Conservation (phyloP, 2,329 filamentous ascomycete species). For the Stromatinia cepivora region DNA sequence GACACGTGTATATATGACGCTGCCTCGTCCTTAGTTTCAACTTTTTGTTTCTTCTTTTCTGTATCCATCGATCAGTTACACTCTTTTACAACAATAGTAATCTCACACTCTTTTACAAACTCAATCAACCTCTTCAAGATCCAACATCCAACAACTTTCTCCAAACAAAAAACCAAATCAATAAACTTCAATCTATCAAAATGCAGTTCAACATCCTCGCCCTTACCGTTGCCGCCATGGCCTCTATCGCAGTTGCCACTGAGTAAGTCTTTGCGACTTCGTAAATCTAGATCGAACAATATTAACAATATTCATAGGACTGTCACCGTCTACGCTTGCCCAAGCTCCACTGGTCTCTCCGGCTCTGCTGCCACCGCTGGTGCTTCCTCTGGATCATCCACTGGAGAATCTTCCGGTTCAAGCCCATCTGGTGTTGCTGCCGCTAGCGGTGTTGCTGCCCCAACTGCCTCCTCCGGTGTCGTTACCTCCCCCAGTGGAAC, state of each 20-base stretch:
- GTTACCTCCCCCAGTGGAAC: conserved; percentile 30
- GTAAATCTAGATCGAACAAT: conserved; percentile 2
- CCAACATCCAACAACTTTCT: conserved; percentile 10
- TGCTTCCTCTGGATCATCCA: conserved; percentile 23
- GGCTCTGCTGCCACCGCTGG: conserved; percentile 31
- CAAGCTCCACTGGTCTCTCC: conserved; percentile 24
- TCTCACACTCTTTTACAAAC: conserved; percentile 25
- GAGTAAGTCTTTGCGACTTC: conserved; percentile 27
- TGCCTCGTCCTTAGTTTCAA: neutral
- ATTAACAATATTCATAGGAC: conserved; percentile 31
- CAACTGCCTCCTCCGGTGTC: conserved; percentile 33
- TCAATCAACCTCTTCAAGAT: conserved; percentile 27
- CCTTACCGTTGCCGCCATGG: conserved; percentile 38
- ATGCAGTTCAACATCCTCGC: conserved; percentile 41
- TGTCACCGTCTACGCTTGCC: conserved; percentile 38
- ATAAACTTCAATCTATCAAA: conserved; percentile 35
- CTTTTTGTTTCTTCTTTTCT: conserved; percentile 29
- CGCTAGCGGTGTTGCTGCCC: conserved; percentile 27
- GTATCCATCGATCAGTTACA: conserved; percentile 39
- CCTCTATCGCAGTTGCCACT: conserved; percentile 34
- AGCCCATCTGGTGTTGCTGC: conserved; percentile 25
- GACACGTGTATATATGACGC: conserved; percentile 23
- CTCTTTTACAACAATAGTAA: conserved; percentile 37
- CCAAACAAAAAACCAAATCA: conserved; percentile 22
- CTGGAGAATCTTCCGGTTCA: conserved; percentile 21